Conservation (phyloP, 169 alveolate genomes). For the Plasmodium gallinaceum region DNA sequence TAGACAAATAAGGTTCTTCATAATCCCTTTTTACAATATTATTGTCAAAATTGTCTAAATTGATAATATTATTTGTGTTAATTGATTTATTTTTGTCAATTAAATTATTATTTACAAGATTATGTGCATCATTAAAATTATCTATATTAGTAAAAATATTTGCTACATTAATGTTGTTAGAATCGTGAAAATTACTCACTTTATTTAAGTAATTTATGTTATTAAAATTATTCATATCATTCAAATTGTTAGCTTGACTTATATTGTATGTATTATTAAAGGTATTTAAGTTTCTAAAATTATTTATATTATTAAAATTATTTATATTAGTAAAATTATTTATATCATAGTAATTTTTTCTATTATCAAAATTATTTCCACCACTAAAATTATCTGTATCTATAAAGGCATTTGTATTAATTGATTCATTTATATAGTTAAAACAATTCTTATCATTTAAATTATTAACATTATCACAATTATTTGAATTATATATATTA, state of each 20-base stretch:
- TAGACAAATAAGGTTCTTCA: neutral
- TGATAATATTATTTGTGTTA: neutral
- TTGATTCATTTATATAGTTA: neutral
- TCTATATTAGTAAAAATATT: neutral
- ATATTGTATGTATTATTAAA: neutral
- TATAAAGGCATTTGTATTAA: neutral
- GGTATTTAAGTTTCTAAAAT: neutral
- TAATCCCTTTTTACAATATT: neutral
- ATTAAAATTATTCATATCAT: too few species aligned
- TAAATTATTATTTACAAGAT: neutral
- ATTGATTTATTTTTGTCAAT: neutral
- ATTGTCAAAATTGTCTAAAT: neutral
- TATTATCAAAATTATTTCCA: neutral
- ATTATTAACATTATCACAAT: neutral
- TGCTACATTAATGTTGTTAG: too few species aligned
- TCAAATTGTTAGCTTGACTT: neutral
- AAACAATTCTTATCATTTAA: neutral
- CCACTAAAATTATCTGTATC: neutral
- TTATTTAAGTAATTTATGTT: too few species aligned
- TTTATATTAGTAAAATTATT: neutral
- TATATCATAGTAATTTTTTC: neutral
- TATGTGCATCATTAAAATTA: neutral
- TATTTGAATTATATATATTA: neutral
- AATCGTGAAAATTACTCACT: too few species aligned
- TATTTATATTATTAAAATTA: conserved; percentile 4